Percentiles rank a stretch among this genome's conserved stretches.
phyloP scores from a whole-genome alignment of 2,329 filamentous ascomycete species.

The Podosphaera leucotricha region DNA sequence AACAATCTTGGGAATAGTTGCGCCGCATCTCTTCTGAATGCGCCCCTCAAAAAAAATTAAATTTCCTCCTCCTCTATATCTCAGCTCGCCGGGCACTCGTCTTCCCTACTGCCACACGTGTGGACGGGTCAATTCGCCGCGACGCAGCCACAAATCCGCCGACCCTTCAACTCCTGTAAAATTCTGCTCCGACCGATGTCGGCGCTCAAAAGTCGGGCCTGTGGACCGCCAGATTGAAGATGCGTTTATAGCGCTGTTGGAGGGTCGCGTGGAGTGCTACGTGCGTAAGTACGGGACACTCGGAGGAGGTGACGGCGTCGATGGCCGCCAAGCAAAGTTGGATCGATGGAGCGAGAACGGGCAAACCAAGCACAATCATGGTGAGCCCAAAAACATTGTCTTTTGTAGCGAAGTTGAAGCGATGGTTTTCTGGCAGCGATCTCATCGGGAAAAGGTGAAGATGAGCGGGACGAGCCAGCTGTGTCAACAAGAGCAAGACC shows the following conservation, averaged over 20 bases:
- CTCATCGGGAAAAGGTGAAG: too few species aligned
- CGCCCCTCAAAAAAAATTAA: slow-evolving; percentile 5
- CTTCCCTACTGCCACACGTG: slow-evolving; percentile 33
- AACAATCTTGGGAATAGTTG: too few species aligned
- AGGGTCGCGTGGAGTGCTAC: slow-evolving; percentile 14
- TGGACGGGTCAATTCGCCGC: slow-evolving; percentile 17
- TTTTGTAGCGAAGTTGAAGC: neutral
- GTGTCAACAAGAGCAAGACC: too few species aligned
- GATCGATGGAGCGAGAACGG: too few species aligned
- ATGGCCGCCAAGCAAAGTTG: too few species aligned
- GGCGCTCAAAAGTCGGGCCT: slow-evolving; percentile 24
- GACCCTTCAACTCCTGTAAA: slow-evolving; percentile 16
- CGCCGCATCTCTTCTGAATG: too few species aligned
- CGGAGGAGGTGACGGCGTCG: neutral
- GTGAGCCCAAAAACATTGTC: neutral
- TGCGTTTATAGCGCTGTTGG: slow-evolving; percentile 20
- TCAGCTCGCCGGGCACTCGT: slow-evolving; percentile 20
- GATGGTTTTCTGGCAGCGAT: neutral
- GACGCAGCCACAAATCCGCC: neutral
- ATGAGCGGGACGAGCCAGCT: too few species aligned
- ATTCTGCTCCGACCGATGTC: slow-evolving; percentile 33
- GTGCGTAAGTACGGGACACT: slow-evolving; percentile 6
- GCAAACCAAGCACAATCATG: too few species aligned
- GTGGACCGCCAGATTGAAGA: slow-evolving; percentile 28
- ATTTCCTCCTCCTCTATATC: slow-evolving; percentile 29